Conservation (phyloP, 2,329 filamentous ascomycete species). For the Cordyceps militaris region DNA sequence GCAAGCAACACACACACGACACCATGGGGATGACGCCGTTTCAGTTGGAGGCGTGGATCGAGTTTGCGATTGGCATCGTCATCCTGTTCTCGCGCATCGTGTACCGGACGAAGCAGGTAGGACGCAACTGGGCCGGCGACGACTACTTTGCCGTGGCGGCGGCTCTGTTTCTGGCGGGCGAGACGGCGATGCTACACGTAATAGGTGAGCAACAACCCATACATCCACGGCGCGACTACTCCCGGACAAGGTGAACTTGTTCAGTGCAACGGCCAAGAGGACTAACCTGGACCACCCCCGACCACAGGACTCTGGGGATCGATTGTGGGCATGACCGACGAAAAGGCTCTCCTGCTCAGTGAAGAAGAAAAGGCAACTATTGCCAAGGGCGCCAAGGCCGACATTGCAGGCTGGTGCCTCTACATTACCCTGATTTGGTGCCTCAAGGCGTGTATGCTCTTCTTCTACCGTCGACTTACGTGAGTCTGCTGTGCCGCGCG, state of each 20-base stretch:
- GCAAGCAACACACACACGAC: not conserved
- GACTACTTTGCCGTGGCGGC: slow-evolving; percentile 33
- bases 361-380: slow-evolving; percentile 15
- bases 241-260: not conserved
- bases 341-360: slow-evolving; percentile 15
- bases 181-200: slow-evolving; percentile 24
- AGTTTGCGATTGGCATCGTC: slow-evolving; percentile 33
- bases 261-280: not conserved
- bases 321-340: slow-evolving; percentile 19
- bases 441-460: slow-evolving; percentile 32
- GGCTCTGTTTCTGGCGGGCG: slow-evolving; percentile 30
- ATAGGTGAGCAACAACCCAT: slow-evolving; percentile 21
- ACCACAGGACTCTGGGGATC: slow-evolving; percentile 19
- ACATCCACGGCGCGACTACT: not conserved
- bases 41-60: slow-evolving; percentile 36
- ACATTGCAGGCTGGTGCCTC: slow-evolving; percentile 27
- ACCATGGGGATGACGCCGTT: slow-evolving; percentile 31
- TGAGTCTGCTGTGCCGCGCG: slow-evolving; percentile 21
- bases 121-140: slow-evolving; percentile 35
- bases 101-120: slow-evolving; percentile 31
- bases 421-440: slow-evolving; percentile 33
- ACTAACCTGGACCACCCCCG: slow-evolving; percentile 10
- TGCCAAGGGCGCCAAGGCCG: slow-evolving; percentile 17
- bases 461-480: slow-evolving; percentile 33
- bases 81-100: slow-evolving; percentile 33